phyloP scores from a whole-genome alignment of 148 eudicot genomes.

The Persicaria tinctoria region DNA sequence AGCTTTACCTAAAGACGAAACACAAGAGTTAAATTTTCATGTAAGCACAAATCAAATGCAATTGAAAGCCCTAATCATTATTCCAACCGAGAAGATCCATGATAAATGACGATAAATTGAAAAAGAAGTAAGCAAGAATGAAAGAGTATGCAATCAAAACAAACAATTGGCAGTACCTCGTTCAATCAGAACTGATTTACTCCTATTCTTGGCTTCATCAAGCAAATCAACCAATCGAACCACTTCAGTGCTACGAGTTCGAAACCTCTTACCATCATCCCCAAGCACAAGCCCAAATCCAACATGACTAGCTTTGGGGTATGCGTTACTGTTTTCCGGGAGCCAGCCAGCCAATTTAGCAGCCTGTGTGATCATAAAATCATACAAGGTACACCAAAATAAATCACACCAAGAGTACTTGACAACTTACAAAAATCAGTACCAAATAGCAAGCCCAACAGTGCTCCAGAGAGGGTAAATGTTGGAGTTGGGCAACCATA shows the following conservation, averaged over 20 bases:
- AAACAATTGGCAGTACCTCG: conserved; percentile 43
- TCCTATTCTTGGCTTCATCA: conserved; percentile 85
- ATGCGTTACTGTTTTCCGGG: conserved; percentile 50
- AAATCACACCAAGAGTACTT: too few relatives aligned
- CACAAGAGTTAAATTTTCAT: not conserved
- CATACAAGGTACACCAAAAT: not conserved
- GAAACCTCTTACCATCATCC: conserved; percentile 86
- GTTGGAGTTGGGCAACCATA: not conserved
- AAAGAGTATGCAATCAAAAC: not conserved
- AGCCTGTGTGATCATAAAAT: conserved; percentile 36
- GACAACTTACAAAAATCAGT: too few relatives aligned
- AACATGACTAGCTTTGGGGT: conserved; percentile 81
- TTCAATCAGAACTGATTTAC: conserved; percentile 58
- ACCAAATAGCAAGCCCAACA: too few relatives aligned
- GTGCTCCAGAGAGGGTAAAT: too few relatives aligned
- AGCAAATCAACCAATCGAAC: conserved; percentile 82
- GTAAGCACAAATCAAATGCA: not conserved
- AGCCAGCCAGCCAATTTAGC: conserved; percentile 95
- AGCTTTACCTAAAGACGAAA: conserved; percentile 54
- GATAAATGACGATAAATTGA: not conserved
- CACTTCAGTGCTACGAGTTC: conserved; percentile 86
- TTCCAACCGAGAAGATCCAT: not conserved
- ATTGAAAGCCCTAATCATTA: not conserved
- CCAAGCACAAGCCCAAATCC: conserved; percentile 98
- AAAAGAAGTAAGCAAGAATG: not conserved